Evolutionary conservation across 306 rosid species (phyloP), one percentile per base, ranked within the genome.

Genomic region (Acacia crassicarpa): DNA sequence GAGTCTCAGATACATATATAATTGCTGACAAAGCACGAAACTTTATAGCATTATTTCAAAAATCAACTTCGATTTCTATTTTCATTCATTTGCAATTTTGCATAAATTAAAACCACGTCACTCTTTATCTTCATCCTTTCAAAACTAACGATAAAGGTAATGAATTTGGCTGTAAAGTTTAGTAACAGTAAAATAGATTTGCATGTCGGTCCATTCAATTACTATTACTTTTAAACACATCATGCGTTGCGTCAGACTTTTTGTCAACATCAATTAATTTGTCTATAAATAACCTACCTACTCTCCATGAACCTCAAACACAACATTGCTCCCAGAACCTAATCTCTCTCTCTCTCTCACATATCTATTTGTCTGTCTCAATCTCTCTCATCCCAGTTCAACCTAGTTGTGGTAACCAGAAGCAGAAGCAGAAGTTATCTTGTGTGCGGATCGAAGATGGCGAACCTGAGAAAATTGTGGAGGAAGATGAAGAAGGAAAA

Each of bases 401-500:
- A 4, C 38, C 38, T 35, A 35, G 38, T 35, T 35, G 38, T 35
- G 6, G 6, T 35, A 35, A 4, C 6, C 6, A 35, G 38, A 35
- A 35, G 6, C 38, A 35, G 38, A 35, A 35, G 38, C 38, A 4
- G 38, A 35, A 35, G 38, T 35, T 35, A 35, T 35, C 4, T 35
- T 35, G 38, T 35, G 38, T 35, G 38, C 3, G 6, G 76, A 51
- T 40, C 81, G 49, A 85, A 74, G 83, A 77, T 71, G 44, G 59
- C 76, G 38, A 85, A 85, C 20, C 83, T 88, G 90, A 86, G 85
- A 82, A 49, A 41, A 14, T 8, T 90, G 69, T 92, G 93, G 94
- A 84, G 87, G 76, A 90, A 77, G 80, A 79, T 88, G 41, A 91
- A 86, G 88, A 86, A 66, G 78, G 85, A 83, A 78, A 90, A 85